Evolutionary conservation across 2,329 filamentous ascomycete genomes (phyloP).

Genomic region (Neopestalotiopsis clavispora): DNA sequence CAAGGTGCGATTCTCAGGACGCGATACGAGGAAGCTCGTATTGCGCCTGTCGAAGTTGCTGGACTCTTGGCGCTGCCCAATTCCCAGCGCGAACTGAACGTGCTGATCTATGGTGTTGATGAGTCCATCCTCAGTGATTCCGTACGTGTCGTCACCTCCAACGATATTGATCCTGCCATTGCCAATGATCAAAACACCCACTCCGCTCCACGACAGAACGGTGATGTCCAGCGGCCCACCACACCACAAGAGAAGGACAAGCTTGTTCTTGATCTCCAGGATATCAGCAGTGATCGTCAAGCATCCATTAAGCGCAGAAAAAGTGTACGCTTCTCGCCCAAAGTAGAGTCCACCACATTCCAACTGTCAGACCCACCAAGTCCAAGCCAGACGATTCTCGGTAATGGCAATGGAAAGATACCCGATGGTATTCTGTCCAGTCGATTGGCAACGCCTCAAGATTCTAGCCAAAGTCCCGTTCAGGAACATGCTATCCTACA

Average conservation of each 20-base stretch:
- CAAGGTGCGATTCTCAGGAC: conserved; percentile 82
- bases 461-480: background rate
- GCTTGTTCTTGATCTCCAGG: conserved; percentile 20
- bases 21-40: conserved; percentile 50
- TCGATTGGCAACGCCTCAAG: conserved; percentile 20
- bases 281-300: conserved; percentile 10
- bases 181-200: background rate
- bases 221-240: conserved; percentile 17
- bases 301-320: conserved; percentile 53
- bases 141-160: background rate
- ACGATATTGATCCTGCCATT: background rate
- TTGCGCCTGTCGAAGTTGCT: conserved; percentile 50
- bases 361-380: conserved; percentile 56
- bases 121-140: background rate
- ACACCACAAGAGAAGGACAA: conserved; percentile 20
- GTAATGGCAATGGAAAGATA: conserved; percentile 28
- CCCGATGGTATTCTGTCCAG: conserved; percentile 24
- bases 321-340: conserved; percentile 73
- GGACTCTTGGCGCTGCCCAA: conserved; percentile 62
- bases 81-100: conserved; percentile 46
- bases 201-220: conserved; percentile 15
- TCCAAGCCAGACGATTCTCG: conserved; percentile 39
- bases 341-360: conserved; percentile 69
- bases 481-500: background rate
- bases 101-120: conserved; percentile 21